phyloP scores from a whole-genome alignment of 1,284 basidiomycete genomes.

The Sporisorium iseilematis-ciliati region DNA sequence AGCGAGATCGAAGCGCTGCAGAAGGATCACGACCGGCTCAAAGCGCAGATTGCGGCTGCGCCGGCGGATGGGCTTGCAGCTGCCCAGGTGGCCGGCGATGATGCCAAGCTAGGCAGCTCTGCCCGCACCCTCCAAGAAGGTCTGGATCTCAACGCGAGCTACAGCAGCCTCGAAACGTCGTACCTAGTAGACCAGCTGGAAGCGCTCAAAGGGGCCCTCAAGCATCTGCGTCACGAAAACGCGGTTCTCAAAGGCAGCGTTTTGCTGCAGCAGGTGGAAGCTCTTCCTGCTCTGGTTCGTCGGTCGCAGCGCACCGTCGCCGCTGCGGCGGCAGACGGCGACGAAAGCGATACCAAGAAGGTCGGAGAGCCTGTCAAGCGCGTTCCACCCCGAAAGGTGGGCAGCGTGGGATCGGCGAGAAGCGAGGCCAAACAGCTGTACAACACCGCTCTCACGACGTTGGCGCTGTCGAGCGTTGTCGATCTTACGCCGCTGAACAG shows the following conservation, averaged over 20 bases:
- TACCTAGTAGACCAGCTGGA: conserved; percentile 77
- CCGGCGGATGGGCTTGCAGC: conserved; percentile 7
- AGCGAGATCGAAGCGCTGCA: conserved; percentile 87
- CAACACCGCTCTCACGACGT: conserved; percentile 17
- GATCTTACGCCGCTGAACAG: conserved; percentile 41
- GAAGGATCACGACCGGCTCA: conserved; percentile 86
- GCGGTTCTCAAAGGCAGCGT: conserved; percentile 89
- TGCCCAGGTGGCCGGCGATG: conserved; percentile 8
- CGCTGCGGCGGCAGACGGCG: conserved; percentile 1
- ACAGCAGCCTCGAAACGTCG: conserved; percentile 49
- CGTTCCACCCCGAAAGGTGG: background rate
- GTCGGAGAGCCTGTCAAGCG: conserved; percentile 37
- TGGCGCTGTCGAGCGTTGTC: conserved; percentile 56
- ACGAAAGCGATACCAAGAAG: conserved; percentile 42
- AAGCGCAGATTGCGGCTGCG: conserved; percentile 72
- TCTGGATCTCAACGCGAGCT: conserved; percentile 24
- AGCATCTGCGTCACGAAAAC: conserved; percentile 91
- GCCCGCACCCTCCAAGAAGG: conserved; percentile 9
- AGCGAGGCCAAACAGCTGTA: conserved; percentile 25
- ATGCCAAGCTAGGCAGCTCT: background rate
- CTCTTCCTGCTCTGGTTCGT: conserved; percentile 72
- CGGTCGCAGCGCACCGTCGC: background rate
- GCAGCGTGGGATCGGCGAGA: background rate
- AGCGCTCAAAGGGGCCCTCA: conserved; percentile 86
- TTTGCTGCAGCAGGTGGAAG: conserved; percentile 82